These are phyloP conservation scores for Cyberlindnera mycetangii DNA, from an alignment of 805 yeast genomes.

Conservation along the genomic window DNA sequence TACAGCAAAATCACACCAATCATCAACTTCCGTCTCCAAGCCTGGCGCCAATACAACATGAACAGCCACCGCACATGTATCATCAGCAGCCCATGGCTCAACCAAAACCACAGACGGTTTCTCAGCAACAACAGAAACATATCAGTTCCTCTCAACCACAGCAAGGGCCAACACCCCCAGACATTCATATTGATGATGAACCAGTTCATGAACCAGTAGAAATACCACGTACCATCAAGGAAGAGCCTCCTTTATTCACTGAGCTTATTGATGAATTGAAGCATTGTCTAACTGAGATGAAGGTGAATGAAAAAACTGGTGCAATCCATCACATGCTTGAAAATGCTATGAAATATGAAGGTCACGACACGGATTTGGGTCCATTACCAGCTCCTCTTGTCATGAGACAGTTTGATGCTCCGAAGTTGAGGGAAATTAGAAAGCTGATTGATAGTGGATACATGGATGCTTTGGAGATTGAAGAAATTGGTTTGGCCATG, in stretches of 20 bases:
- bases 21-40: constrained; percentile 15
- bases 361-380: constrained; percentile 56
- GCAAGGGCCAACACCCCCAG: constrained; percentile 13
- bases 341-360: constrained; percentile 41
- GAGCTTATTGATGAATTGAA: constrained; percentile 30
- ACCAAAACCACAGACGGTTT: constrained; percentile 20
- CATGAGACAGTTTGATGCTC: constrained; percentile 78
- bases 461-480: constrained; percentile 61
- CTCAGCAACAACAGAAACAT: constrained; percentile 15
- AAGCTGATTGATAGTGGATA: constrained; percentile 61
- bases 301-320: constrained; percentile 29
- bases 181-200: constrained; percentile 10
- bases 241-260: constrained; percentile 22
- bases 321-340: constrained; percentile 43
- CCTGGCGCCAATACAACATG: constrained; percentile 7
- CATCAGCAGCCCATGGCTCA: constrained; percentile 17
- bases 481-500: constrained; percentile 80
- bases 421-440: constrained; percentile 81
- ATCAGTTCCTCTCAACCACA: constrained; percentile 4
- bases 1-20: constrained; percentile 18
- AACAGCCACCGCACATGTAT: constrained; percentile 5
- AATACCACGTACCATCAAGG: constrained; percentile 14
- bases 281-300: constrained; percentile 31
- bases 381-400: constrained; percentile 73
- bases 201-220: constrained; percentile 2